phyloP scores from a whole-genome alignment of 495 filamentous ascomycete species.

The Neurospora discreta region DNA sequence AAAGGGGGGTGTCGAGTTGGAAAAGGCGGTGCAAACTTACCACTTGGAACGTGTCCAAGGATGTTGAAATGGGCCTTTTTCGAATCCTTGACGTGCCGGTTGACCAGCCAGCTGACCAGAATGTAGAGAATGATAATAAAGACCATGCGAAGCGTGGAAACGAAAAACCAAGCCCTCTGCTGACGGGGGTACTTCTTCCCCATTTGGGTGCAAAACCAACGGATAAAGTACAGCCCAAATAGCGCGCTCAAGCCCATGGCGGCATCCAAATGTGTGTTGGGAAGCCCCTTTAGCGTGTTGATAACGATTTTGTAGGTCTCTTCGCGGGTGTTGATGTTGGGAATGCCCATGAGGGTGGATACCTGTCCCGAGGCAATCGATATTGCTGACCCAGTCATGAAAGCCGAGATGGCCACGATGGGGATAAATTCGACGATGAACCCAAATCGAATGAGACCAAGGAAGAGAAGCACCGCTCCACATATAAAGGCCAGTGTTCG shows the following conservation, averaged over 20 bases:
- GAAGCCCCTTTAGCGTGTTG: slow-evolving; percentile 38
- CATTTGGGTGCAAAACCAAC: slow-evolving; percentile 32
- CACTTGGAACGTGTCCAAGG: slow-evolving; percentile 31
- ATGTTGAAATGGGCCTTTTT: slow-evolving; percentile 28
- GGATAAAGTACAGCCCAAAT: slow-evolving; percentile 38
- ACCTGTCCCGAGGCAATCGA: slow-evolving; percentile 42
- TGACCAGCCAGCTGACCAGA: slow-evolving; percentile 28
- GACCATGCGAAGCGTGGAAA: slow-evolving; percentile 33
- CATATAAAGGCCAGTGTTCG: slow-evolving; percentile 35
- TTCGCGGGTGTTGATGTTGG: slow-evolving; percentile 36
- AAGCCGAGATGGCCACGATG: slow-evolving; percentile 37
- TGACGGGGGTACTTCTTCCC: slow-evolving; percentile 27
- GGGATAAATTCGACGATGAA: slow-evolving; percentile 46
- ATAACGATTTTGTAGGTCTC: slow-evolving; percentile 41
- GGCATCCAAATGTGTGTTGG: slow-evolving; percentile 36
- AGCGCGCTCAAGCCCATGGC: slow-evolving; percentile 42
- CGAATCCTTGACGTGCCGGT: slow-evolving; percentile 16
- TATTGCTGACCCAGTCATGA: slow-evolving; percentile 45
- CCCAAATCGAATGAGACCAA: slow-evolving; percentile 39
- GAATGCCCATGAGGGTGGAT: slow-evolving; percentile 36
- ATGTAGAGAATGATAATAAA: slow-evolving; percentile 35
- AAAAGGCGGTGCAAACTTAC: slow-evolving; percentile 15
- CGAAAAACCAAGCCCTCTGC: slow-evolving; percentile 32
- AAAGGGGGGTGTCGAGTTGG: not conserved
- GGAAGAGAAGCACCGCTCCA: slow-evolving; percentile 33